Conservation (phyloP, 2,329 filamentous ascomycete genomes). For the Dothistroma septosporum region DNA sequence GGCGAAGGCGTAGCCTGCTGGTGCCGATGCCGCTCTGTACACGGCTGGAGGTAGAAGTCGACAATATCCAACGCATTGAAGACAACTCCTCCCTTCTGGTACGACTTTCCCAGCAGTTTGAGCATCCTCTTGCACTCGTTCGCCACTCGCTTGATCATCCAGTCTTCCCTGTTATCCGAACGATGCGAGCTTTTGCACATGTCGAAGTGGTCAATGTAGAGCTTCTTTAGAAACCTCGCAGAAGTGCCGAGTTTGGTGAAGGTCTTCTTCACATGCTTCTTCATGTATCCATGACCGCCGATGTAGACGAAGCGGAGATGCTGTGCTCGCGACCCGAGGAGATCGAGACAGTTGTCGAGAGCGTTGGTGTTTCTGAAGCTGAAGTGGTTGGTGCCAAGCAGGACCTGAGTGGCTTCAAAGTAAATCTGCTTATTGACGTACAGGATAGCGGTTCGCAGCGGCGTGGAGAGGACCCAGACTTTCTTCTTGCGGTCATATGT, state of each 20-base stretch:
- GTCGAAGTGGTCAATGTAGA: conserved; percentile 3
- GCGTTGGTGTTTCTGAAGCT: conserved; percentile 1
- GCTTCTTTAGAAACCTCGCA: conserved; percentile 3
- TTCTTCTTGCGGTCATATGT: background rate
- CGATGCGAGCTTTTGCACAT: background rate
- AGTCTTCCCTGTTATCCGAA: background rate
- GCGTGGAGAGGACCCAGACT: conserved; percentile 1
- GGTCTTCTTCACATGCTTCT: background rate
- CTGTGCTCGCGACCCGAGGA: conserved; percentile 1
- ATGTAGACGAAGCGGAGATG: conserved; percentile 8
- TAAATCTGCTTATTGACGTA: conserved; percentile 9
- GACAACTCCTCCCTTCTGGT: background rate
- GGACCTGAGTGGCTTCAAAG: conserved; percentile 11
- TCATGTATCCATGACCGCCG: background rate
- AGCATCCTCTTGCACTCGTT: conserved; percentile 3
- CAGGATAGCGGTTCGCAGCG: conserved; percentile 5
- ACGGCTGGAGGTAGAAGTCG: background rate
- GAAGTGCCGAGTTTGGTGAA: background rate
- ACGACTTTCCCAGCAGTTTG: background rate
- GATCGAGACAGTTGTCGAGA: background rate
- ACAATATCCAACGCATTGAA: conserved; percentile 6
- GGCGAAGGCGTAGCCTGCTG: background rate
- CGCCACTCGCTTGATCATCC: background rate
- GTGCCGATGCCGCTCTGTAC: background rate
- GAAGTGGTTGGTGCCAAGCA: conserved; percentile 3